phyloP scores from a whole-genome alignment of 169 alveolate genomes.

The Plasmodium blacklocki region DNA sequence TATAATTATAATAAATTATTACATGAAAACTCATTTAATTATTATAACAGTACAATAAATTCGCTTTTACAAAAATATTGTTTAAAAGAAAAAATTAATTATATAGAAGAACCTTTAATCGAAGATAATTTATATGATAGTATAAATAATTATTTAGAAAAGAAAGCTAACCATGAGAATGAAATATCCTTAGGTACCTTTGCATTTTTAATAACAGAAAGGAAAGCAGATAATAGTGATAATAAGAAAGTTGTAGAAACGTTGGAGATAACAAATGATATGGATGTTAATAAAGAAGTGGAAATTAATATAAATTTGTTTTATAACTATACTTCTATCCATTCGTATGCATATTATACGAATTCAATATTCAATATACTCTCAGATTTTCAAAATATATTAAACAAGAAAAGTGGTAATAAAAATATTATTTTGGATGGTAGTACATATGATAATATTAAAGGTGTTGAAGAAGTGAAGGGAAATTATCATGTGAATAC shows the following conservation, averaged over 20 bases:
- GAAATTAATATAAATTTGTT: slow-evolving; percentile 55
- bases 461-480: not conserved
- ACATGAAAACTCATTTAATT: slow-evolving; percentile 1
- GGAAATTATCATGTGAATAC: not conserved
- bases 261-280: no score
- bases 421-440: not conserved
- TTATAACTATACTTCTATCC: slow-evolving; percentile 66
- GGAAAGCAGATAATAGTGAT: not conserved
- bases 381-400: slow-evolving; percentile 30
- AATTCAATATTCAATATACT: slow-evolving; percentile 48
- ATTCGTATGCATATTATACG: slow-evolving; percentile 59
- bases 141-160: slow-evolving; percentile 17
- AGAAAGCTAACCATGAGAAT: not conserved
- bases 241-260: no score
- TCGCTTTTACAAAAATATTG: slow-evolving; percentile 43
- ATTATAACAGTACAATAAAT: slow-evolving; percentile 42
- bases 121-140: slow-evolving; percentile 40
- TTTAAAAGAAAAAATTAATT: slow-evolving; percentile 59
- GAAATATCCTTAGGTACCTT: slow-evolving; percentile 48
- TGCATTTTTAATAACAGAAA: slow-evolving; percentile 40
- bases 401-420: slow-evolving; percentile 3
- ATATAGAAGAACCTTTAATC: slow-evolving; percentile 19
- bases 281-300: not conserved
- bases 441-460: not conserved
- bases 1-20: not conserved